A percentile compares a stretch with the other conserved stretches of the same genome.
These are phyloP conservation scores for Dissoconium aciculare DNA, from an alignment of 2,329 filamentous ascomycete species.

Conservation along the genomic window DNA sequence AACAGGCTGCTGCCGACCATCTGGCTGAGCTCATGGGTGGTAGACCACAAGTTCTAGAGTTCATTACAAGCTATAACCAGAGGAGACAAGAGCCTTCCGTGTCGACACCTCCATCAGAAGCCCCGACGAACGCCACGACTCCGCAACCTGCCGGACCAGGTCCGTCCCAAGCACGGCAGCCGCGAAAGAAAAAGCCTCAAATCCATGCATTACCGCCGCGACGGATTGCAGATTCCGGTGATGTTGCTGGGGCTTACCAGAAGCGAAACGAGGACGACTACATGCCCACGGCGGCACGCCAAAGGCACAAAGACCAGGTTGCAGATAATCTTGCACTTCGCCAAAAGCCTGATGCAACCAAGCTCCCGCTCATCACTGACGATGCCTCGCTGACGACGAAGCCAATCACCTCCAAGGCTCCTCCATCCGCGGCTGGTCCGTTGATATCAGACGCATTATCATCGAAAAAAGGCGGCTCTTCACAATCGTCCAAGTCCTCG, in stretches of 20 bases:
- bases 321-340: conserved; percentile 35
- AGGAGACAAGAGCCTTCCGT: conserved; percentile 32
- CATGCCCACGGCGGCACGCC: conserved; percentile 39
- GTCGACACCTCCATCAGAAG: conserved; percentile 11
- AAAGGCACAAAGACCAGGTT: conserved; percentile 24
- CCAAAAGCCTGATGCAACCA: conserved; percentile 34
- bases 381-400: conserved; percentile 30
- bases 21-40: conserved; percentile 81
- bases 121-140: conserved; percentile 3
- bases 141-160: conserved; percentile 2
- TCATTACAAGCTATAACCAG: conserved; percentile 61
- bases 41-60: conserved; percentile 57
- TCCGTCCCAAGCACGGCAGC: conserved; percentile 10
- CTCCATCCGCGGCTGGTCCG: conserved; percentile 57
- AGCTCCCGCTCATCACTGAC: conserved; percentile 29
- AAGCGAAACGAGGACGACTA: conserved; percentile 67
- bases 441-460: conserved; percentile 58
- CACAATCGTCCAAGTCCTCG: conserved; percentile 32
- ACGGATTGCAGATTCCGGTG: conserved; percentile 44
- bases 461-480: conserved; percentile 30
- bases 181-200: conserved; percentile 30
- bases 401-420: conserved; percentile 35
- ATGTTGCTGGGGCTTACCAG: conserved; percentile 54
- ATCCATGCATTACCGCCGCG: conserved; percentile 26
- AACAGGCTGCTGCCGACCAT: conserved; percentile 64